Evolutionary conservation across 2,329 filamentous ascomycete species (phyloP).

Genomic region (Ascochyta viciae-villosae): DNA sequence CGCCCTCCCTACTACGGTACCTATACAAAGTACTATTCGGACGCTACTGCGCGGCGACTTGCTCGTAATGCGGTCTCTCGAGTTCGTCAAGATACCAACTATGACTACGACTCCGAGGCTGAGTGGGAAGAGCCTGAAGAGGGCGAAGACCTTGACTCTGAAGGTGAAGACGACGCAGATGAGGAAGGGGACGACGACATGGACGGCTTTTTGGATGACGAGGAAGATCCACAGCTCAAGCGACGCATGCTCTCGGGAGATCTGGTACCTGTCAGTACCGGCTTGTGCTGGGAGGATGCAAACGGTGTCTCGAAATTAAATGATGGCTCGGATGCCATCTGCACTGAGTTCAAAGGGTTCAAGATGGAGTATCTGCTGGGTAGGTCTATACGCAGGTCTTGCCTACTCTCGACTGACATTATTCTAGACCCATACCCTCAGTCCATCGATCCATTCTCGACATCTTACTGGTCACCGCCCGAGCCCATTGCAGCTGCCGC

Average conservation of each 20-base stretch:
- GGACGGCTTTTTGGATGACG: conserved; percentile 87
- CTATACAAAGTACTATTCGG: conserved; percentile 65
- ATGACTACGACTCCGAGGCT: conserved; percentile 84
- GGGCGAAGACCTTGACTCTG: conserved; percentile 69
- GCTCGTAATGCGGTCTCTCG: conserved; percentile 63
- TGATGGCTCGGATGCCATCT: conserved; percentile 54
- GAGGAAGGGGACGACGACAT: conserved; percentile 83
- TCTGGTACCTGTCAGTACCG: conserved; percentile 78
- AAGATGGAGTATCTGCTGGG: conserved; percentile 78
- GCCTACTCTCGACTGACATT: conserved; percentile 18
- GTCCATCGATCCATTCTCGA: conserved; percentile 85
- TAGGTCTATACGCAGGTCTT: conserved; percentile 50
- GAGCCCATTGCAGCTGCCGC: conserved; percentile 23
- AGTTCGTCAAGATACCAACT: conserved; percentile 70
- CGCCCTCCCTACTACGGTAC: conserved; percentile 76
- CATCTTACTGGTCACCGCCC: conserved; percentile 72
- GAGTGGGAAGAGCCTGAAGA: conserved; percentile 85
- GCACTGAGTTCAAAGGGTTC: conserved; percentile 64
- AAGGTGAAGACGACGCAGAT: conserved; percentile 71
- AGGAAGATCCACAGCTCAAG: conserved; percentile 68
- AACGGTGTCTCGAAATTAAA: conserved; percentile 51
- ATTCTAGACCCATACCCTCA: conserved; percentile 53
- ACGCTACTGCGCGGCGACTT: conserved; percentile 53
- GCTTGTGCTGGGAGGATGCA: conserved; percentile 81
- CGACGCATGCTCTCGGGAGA: conserved; percentile 68